Evolutionary conservation across 2,329 filamentous ascomycete species (phyloP).

Genomic region (Eutypa lata): DNA sequence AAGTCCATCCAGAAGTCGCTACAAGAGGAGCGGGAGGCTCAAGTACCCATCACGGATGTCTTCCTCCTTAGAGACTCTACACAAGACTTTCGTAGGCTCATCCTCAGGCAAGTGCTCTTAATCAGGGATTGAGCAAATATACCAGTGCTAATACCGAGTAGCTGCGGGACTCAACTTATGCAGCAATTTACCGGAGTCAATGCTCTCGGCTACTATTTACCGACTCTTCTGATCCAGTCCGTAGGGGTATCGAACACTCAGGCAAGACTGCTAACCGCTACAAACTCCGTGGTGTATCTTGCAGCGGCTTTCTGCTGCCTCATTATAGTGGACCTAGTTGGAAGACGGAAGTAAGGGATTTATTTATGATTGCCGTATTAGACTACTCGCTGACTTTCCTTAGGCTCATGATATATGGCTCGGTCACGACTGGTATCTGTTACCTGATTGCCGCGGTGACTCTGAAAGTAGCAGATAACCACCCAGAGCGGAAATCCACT

Average conservation of each 20-base stretch:
- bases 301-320: conserved; percentile 13
- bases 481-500: conserved; percentile 8
- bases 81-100: too few species aligned
- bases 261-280: conserved; percentile 11
- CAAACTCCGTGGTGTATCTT: conserved; percentile 12
- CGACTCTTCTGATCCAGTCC: conserved; percentile 12
- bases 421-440: conserved; percentile 10
- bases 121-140: too few species aligned
- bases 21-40: too few species aligned
- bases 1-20: too few species aligned
- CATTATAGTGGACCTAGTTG: conserved; percentile 8
- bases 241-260: conserved; percentile 12
- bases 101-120: too few species aligned
- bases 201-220: conserved; percentile 11
- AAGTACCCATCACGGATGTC: too few species aligned
- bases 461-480: conserved; percentile 11
- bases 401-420: conserved; percentile 16
- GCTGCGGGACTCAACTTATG: conserved; percentile 16
- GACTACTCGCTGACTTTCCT: too few species aligned
- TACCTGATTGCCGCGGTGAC: conserved; percentile 13
- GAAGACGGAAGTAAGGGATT: conserved; percentile 10
- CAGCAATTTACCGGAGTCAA: conserved; percentile 19
- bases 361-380: background rate
- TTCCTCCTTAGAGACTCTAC: too few species aligned
- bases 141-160: too few species aligned